Evolutionary conservation across 805 yeast genomes (phyloP).

Genomic region (Candida andamanensis): DNA sequence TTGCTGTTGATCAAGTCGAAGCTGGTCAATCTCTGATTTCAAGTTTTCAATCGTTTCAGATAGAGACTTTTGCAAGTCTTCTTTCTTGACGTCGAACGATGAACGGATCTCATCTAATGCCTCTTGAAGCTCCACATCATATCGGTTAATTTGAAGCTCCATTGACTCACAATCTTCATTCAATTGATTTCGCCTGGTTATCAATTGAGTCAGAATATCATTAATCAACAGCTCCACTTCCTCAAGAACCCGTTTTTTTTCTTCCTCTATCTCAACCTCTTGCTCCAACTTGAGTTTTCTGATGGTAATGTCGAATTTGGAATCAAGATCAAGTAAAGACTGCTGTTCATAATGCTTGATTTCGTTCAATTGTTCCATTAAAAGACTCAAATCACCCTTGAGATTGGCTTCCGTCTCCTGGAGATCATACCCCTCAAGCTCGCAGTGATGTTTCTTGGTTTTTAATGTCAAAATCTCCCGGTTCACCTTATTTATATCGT

Average conservation of each 20-base stretch:
- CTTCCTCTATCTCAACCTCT: slow-evolving; percentile 15
- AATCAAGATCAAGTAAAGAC: slow-evolving; percentile 18
- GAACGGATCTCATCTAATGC: slow-evolving; percentile 5
- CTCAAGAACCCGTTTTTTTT: slow-evolving; percentile 22
- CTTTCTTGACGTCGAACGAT: slow-evolving; percentile 1
- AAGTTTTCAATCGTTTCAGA: slow-evolving; percentile 7
- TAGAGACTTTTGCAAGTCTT: slow-evolving; percentile 4
- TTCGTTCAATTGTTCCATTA: slow-evolving; percentile 29
- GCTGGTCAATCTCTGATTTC: slow-evolving; percentile 4
- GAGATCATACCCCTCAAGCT: slow-evolving; percentile 29
- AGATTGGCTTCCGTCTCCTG: slow-evolving; percentile 31
- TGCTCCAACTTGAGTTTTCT: slow-evolving; percentile 18
- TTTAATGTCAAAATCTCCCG: slow-evolving; percentile 22
- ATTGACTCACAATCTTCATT: slow-evolving; percentile 12
- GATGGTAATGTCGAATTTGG: slow-evolving; percentile 19
- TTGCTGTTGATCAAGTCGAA: not conserved
- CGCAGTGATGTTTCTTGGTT: slow-evolving; percentile 34
- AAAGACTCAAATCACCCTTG: slow-evolving; percentile 30
- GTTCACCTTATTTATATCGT: slow-evolving; percentile 13
- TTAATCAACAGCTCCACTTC: slow-evolving; percentile 37
- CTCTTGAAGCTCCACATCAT: not conserved
- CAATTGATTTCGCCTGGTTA: slow-evolving; percentile 20
- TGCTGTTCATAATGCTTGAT: slow-evolving; percentile 19
- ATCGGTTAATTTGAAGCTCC: slow-evolving; percentile 9
- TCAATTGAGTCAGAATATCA: slow-evolving; percentile 25